These are phyloP conservation scores for Fagopyrum esculentum DNA, from an alignment of 148 eudicot species.

Conservation along the genomic window DNA sequence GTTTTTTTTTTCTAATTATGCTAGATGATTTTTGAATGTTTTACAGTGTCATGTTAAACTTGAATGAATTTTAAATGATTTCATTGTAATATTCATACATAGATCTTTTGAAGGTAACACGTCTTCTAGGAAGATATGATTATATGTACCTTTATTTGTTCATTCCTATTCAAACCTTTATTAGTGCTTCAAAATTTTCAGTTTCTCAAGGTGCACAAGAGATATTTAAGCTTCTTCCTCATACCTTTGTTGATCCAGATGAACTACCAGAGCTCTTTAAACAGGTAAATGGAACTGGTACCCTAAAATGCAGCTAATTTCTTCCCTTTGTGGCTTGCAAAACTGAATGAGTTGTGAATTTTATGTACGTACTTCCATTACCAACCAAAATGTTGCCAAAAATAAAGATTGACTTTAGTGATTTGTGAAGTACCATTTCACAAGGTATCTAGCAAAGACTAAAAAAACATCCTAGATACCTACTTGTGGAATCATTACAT, in stretches of 20 bases:
- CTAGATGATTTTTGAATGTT: not conserved
- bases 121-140: not conserved
- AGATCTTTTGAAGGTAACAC: not conserved
- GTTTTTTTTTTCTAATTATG: not conserved
- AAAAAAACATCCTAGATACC: not conserved
- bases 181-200: slow-evolving; percentile 15
- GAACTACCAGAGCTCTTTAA: slow-evolving; percentile 72
- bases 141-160: not conserved
- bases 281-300: slow-evolving; percentile 34
- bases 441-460: not conserved
- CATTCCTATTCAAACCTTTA: slow-evolving; percentile 10
- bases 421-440: not conserved
- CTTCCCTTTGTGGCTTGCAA: not conserved
- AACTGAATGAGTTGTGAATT: not conserved
- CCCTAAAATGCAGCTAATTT: not conserved
- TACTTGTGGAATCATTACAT: not conserved
- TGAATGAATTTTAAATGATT: not conserved
- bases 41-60: not conserved
- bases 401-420: not conserved
- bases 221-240: slow-evolving; percentile 97
- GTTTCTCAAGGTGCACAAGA: slow-evolving; percentile 97
- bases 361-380: not conserved
- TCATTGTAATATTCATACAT: not conserved
- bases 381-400: not conserved
- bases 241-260: slow-evolving; percentile 69